Conservation (phyloP, 2,329 filamentous ascomycete species). For the Colletotrichum caudatum region DNA sequence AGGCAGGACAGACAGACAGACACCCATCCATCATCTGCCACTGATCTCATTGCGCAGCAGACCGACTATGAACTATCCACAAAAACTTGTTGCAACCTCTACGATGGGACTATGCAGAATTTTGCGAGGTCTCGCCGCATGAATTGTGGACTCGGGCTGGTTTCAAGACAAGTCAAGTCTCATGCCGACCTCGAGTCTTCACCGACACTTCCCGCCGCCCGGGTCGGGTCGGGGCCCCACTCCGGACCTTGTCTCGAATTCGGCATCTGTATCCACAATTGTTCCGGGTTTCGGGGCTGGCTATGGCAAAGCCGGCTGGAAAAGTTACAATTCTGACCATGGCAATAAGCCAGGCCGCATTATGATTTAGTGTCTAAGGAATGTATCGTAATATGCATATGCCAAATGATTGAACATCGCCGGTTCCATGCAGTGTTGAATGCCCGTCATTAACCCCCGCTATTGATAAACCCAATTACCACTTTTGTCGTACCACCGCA, state of each 20-base stretch:
- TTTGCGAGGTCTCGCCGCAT: slow-evolving; percentile 1
- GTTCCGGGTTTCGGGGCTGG: neutral
- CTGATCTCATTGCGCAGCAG: slow-evolving; percentile 6
- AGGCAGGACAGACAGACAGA: neutral
- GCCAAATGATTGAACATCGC: slow-evolving; percentile 39
- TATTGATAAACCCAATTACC: slow-evolving; percentile 22
- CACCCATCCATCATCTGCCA: neutral
- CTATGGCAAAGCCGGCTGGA: neutral
- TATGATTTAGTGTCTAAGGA: slow-evolving; percentile 37
- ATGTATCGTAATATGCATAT: slow-evolving; percentile 39
- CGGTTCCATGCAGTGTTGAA: slow-evolving; percentile 31
- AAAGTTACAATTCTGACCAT: neutral
- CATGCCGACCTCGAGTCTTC: neutral
- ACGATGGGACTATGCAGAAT: neutral
- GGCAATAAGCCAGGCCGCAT: slow-evolving; percentile 26
- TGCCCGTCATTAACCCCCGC: neutral
- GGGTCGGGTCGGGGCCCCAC: neutral
- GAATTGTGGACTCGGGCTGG: slow-evolving; percentile 3
- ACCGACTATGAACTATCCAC: neutral
- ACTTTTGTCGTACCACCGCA: neutral
- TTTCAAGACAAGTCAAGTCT: slow-evolving; percentile 1
- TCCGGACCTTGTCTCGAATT: neutral
- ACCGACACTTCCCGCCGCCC: neutral
- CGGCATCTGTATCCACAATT: neutral
- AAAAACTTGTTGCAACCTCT: neutral